Evolutionary conservation across 2,329 filamentous ascomycete species (phyloP).

Genomic region (Xylaria multiplex): DNA sequence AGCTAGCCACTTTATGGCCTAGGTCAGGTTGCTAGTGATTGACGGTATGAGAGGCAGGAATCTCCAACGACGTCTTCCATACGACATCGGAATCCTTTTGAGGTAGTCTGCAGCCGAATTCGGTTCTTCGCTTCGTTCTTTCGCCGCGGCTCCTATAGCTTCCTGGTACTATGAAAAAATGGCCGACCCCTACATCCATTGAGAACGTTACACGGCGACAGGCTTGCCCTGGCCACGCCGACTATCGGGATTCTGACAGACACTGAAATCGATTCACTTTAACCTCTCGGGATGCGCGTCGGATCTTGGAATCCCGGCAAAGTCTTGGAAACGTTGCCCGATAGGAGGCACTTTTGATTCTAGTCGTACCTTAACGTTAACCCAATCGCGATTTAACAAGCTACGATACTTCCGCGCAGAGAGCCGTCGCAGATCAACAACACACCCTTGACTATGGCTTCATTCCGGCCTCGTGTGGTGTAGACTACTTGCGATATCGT

Average conservation of each 20-base stretch:
- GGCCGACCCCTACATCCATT: neutral
- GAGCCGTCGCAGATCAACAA: neutral
- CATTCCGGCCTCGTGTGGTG: neutral
- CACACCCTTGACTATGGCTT: neutral
- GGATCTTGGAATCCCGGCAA: conserved; percentile 8
- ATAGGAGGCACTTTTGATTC: neutral
- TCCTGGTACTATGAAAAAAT: neutral
- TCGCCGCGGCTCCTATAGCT: conserved; percentile 1
- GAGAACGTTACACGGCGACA: conserved; percentile 12
- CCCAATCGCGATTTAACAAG: neutral
- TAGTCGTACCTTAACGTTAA: conserved; percentile 5
- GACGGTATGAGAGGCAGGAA: conserved; percentile 7
- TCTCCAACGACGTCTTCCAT: conserved; percentile 2
- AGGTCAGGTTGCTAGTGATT: neutral
- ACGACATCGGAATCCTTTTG: conserved; percentile 10
- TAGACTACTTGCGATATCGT: neutral
- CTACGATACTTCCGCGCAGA: conserved; percentile 8
- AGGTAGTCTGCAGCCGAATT: neutral
- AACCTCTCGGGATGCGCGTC: conserved; percentile 9
- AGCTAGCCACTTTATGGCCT: neutral
- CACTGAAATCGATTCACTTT: conserved; percentile 17
- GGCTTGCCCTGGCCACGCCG: conserved; percentile 22
- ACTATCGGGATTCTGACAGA: conserved; percentile 21
- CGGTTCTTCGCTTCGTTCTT: conserved; percentile 11
- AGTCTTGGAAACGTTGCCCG: neutral